A percentile compares a stretch with the other conserved stretches of the same genome.
These are phyloP conservation scores for Phytophthora foliorum DNA, from an alignment of 352 stramenopile genomes.

Conservation along the genomic window DNA sequence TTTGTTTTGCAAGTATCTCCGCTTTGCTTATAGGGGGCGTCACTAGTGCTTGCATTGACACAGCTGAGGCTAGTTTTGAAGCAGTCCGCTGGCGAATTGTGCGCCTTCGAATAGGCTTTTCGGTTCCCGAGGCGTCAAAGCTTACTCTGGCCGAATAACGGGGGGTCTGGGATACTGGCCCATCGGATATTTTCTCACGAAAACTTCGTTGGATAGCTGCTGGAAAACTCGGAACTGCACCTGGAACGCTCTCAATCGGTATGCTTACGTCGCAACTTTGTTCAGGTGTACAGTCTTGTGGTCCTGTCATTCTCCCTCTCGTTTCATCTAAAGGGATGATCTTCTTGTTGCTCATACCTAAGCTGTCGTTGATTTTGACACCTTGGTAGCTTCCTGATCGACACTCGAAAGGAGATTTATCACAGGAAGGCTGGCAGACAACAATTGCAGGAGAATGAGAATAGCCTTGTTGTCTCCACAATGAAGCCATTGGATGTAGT, in stretches of 20 bases:
- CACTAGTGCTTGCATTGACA: conserved; percentile 22
- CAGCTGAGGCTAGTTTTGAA: conserved; percentile 21
- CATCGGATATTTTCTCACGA: conserved; percentile 13
- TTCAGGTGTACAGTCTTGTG: not conserved
- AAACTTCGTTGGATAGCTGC: conserved; percentile 9
- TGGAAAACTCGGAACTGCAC: conserved; percentile 1
- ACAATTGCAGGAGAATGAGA: conserved; percentile 9
- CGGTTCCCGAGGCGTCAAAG: conserved; percentile 17
- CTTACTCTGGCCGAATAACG: conserved; percentile 21
- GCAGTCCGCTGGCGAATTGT: conserved; percentile 25
- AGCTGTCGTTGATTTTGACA: too few relatives aligned
- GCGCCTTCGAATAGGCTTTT: conserved; percentile 19
- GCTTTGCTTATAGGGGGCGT: conserved; percentile 18
- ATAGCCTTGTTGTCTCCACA: conserved; percentile 19
- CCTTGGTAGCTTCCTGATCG: not conserved
- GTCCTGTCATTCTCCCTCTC: not conserved
- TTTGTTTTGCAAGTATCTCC: conserved; percentile 21
- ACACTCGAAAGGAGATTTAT: not conserved
- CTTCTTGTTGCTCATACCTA: conserved; percentile 29
- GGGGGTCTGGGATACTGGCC: conserved; percentile 1
- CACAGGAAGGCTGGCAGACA: not conserved
- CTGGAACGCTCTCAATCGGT: conserved; percentile 12
- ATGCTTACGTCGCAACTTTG: conserved; percentile 1
- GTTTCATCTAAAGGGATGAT: conserved; percentile 27
- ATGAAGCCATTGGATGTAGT: conserved; percentile 28